Evolutionary conservation across 331 rosid species (phyloP).

Genomic region (Saraca asoca): DNA sequence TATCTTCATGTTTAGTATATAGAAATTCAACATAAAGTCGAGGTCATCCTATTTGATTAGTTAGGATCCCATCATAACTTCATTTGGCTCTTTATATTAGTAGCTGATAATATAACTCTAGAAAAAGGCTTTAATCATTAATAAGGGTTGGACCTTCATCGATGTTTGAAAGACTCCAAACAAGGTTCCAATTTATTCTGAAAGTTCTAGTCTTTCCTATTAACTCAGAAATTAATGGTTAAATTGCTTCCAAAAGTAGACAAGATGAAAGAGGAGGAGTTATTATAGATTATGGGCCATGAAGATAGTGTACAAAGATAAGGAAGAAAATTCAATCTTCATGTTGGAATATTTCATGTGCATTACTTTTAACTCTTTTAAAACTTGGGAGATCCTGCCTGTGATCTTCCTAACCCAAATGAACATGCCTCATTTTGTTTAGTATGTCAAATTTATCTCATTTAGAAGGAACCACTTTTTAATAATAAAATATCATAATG

Average conservation of each 20-base stretch:
- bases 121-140: constrained; percentile 6
- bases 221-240: constrained; percentile 16
- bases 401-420: constrained; percentile 63
- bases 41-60: constrained; percentile 40
- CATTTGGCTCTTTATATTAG: constrained; percentile 8
- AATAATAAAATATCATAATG: constrained; percentile 12
- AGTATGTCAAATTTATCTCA: constrained; percentile 64
- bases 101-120: constrained; percentile 27
- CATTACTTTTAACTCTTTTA: constrained; percentile 32
- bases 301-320: constrained; percentile 39
- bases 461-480: constrained; percentile 59
- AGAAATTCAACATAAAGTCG: too few relatives aligned
- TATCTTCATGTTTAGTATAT: too few relatives aligned
- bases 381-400: constrained; percentile 59
- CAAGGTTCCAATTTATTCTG: constrained; percentile 39
- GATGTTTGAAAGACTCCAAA: constrained; percentile 44
- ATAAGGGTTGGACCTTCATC: constrained; percentile 42
- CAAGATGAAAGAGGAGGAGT: constrained; percentile 42
- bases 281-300: constrained; percentile 53
- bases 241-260: constrained; percentile 37
- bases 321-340: constrained; percentile 44
- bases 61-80: constrained; percentile 37
- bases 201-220: constrained; percentile 15
- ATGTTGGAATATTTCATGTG: constrained; percentile 53
- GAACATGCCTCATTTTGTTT: constrained; percentile 47